Evolutionary conservation across 495 filamentous ascomycete species (phyloP).

Genomic region (Neurospora cerealis): DNA sequence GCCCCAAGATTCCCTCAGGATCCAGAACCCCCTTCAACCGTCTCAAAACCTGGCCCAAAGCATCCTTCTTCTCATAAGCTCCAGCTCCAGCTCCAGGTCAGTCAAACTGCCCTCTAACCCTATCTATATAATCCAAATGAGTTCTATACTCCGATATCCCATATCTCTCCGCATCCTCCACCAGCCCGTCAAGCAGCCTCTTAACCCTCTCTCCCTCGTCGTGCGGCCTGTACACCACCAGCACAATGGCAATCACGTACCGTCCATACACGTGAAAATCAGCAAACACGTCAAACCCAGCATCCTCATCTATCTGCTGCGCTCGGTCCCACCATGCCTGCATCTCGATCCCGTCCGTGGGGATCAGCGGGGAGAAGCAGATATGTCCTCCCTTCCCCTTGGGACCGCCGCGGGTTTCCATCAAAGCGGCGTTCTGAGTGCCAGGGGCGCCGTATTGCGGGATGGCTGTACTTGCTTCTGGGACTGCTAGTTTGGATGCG

Average conservation of each 20-base stretch:
- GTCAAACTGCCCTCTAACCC: not conserved
- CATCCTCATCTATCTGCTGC: not conserved
- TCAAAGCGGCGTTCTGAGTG: not conserved
- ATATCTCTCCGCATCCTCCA: conserved; percentile 18
- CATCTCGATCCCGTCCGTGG: not conserved
- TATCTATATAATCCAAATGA: conserved; percentile 26
- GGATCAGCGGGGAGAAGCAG: conserved; percentile 1
- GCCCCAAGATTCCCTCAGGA: conserved; percentile 16
- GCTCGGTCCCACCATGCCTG: not conserved
- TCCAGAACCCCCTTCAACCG: conserved; percentile 13
- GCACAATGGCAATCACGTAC: conserved; percentile 12
- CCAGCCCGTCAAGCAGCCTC: conserved; percentile 13
- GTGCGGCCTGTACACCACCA: conserved; percentile 25
- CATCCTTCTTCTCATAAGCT: conserved; percentile 19
- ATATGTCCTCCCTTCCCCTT: not conserved
- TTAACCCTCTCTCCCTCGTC: conserved; percentile 17
- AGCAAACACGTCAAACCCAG: conserved; percentile 5
- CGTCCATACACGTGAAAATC: conserved; percentile 4
- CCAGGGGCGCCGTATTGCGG: conserved; percentile 3
- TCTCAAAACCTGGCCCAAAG: conserved; percentile 22
- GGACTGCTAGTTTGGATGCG: not conserved
- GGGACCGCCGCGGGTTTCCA: conserved; percentile 1
- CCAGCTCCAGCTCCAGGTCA: conserved; percentile 7
- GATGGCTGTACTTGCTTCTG: not conserved
- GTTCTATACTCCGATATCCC: conserved; percentile 24